Evolutionary conservation across 768 basidiomycete genomes (phyloP), one percentile per base, ranked within the genome.

Genomic region (Pulveroboletus sp.): DNA sequence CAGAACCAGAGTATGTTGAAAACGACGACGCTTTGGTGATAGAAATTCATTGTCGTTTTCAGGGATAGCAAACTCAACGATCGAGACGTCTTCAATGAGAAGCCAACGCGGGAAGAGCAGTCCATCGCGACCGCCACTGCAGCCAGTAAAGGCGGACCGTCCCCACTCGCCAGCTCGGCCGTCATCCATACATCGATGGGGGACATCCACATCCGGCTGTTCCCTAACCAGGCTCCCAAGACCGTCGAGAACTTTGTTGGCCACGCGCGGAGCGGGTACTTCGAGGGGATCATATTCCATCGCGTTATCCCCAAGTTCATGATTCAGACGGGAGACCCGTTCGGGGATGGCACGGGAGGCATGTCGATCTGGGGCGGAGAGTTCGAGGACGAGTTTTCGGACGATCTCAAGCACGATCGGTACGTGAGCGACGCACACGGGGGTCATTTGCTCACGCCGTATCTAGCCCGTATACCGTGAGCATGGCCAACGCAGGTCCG

Each of bases 271-370:
- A 89, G 85, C 57, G 84, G 90, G 2, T 98, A 87, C 72, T 98
- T 87, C 62, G 95, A 99, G 65, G 85, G 86, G 12, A 76, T 96
- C 50, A 81, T 97, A 61, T 97, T 98, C 76, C 96, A 99, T 67
- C 88, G 96, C 50, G 90, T 98, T 55, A 99, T 99, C 64, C 81
- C 91, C 53, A 98, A 99, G 71, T 99, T 99, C 63, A 95, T 95
- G 93, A 88, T 96, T 48, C 93, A 96, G 75, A 95, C 93, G 5
- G 93, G 93, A 27, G 93, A 95, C 61, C 93, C 93, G 3, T 72
- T 93, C n/a, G 93, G 90, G 19, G 91, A 96, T 69, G 93, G 93
- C 6, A 94, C 93, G 1, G 93, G 93, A 14, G 93, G 93, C 13
- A 82, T 77, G 43, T 91, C 88, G 12, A 90, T 95, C 51, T 96